Evolutionary conservation across 306 rosid species (phyloP).

Genomic region (Boehmeria nivea): DNA sequence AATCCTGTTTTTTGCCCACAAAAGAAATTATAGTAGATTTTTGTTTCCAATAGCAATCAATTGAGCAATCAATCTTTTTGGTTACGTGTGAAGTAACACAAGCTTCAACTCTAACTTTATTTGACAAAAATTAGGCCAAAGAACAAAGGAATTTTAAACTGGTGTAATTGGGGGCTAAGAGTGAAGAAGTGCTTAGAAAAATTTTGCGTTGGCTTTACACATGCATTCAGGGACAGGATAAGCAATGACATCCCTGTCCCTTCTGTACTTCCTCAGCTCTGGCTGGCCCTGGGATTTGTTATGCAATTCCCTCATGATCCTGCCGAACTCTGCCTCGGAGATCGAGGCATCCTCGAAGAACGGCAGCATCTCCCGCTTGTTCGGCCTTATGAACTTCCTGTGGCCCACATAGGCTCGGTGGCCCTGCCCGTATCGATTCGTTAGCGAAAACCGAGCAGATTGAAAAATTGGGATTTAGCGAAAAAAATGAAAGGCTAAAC

Average conservation of each 20-base stretch:
- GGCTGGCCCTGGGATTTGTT: constrained; percentile 35
- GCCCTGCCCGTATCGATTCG: constrained; percentile 23
- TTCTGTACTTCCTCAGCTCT: constrained; percentile 32
- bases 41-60: not conserved
- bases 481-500: not conserved
- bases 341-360: constrained; percentile 28
- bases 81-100: not conserved
- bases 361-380: constrained; percentile 40
- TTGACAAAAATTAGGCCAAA: not conserved
- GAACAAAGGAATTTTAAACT: not conserved
- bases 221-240: constrained; percentile 48
- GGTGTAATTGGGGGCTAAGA: not conserved
- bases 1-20: no score
- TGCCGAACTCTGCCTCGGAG: constrained; percentile 33
- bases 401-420: constrained; percentile 51
- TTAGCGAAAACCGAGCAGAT: not conserved
- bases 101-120: not conserved
- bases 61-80: not conserved
- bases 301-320: constrained; percentile 33
- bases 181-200: constrained; percentile 14
- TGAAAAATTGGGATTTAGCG: not conserved
- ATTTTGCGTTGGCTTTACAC: constrained; percentile 26
- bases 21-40: no score
- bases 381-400: constrained; percentile 48
- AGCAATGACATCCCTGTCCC: constrained; percentile 45